Evolutionary conservation across 176 grass and related monocot genomes (phyloP), one percentile per base, ranked within the genome.

Genomic region (Microstegium vimineum): DNA sequence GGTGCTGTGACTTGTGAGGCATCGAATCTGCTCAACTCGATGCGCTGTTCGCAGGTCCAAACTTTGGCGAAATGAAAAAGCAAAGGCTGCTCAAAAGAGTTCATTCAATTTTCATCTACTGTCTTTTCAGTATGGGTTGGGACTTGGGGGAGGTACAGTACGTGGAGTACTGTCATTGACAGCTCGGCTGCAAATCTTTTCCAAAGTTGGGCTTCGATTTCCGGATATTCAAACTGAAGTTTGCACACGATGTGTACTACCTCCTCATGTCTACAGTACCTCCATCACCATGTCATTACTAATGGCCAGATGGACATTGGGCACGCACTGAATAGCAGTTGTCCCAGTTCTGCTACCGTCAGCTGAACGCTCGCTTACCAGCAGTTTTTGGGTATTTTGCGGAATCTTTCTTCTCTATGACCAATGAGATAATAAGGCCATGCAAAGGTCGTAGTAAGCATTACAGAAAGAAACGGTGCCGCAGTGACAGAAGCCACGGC

Each of bases 1-100:
- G 42, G 42, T 49, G 27, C 42, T 26, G 49, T n/a, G n/a, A n/a
- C n/a, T 12, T 69, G 52, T 26, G 54, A 59, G 54, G 15, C 41
- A 28, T n/a, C n/a, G 26, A 79, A 65, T 75, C 66, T 54, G 42
- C 15, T 30, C 23, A 52, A 82, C 54, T 74, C 81, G 67, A 38
- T 22, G 66, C 9, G 51, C 27, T 13, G 42, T 41, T 40, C 30
- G 23, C 35, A 12, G 47, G 63, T 69, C 49, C 25, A 75, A 59
- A 26, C 46, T 75, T 68, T 27, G 66, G 38, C 57, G 66, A 88
- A 28, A n/a, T 73, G 47, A 18, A 71, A 85, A 81, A 34, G 77
- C 9, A 22, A 85, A 73, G 63, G 77, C 52, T 74, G 74, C 75
- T 76, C 46, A 42, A 15, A 56, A 26, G 45, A 35, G 20, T 64